Conservation (phyloP, 371 early-diverging fungal genomes). For the Coemansia sp. region DNA sequence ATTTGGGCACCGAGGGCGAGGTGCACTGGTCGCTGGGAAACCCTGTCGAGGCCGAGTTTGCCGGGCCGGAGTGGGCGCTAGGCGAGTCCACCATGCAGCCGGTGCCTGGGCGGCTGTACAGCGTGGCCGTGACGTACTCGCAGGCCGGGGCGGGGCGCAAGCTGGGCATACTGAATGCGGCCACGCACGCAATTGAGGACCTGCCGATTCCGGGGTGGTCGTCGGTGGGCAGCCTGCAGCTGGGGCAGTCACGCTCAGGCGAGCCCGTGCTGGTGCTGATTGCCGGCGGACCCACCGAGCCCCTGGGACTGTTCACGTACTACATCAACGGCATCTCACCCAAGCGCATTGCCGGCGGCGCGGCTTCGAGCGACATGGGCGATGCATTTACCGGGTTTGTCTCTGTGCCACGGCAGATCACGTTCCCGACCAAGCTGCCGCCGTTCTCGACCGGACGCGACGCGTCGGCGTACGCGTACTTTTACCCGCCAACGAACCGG, state of each 20-base stretch:
- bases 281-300: conserved; percentile 35
- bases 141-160: conserved; percentile 9
- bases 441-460: conserved; percentile 12
- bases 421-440: conserved; percentile 60
- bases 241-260: conserved; percentile 28
- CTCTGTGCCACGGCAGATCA: conserved; percentile 64
- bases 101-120: conserved; percentile 14
- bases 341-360: not conserved
- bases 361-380: not conserved
- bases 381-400: conserved; percentile 49
- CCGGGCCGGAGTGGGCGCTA: conserved; percentile 42
- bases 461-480: conserved; percentile 60
- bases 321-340: conserved; percentile 22
- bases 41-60: conserved; percentile 62
- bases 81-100: conserved; percentile 42
- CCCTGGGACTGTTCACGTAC: conserved; percentile 33
- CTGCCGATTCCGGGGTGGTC: conserved; percentile 42
- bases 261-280: conserved; percentile 35
- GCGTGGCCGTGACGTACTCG: conserved; percentile 22
- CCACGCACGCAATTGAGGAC: conserved; percentile 20
- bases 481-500: conserved; percentile 68
- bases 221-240: conserved; percentile 16
- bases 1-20: conserved; percentile 44
- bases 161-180: conserved; percentile 32
- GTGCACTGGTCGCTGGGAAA: conserved; percentile 52